Evolutionary conservation across 2,329 filamentous ascomycete species (phyloP), one percentile per base, ranked within the genome.

Genomic region (Coleophoma cylindrospora): DNA sequence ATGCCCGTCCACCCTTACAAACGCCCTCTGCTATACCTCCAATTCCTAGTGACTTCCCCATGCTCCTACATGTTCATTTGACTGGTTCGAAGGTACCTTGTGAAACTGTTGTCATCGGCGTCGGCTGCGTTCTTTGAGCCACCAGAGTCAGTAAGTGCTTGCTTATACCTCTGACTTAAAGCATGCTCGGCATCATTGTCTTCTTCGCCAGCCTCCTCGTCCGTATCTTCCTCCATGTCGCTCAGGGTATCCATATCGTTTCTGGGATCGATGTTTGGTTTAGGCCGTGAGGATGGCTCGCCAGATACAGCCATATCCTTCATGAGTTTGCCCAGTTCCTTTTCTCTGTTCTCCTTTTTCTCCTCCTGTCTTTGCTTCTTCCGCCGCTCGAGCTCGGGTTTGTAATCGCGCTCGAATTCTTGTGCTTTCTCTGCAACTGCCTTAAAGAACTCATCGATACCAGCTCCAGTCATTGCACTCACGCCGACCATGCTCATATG

Each of bases 401-500:
- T 87, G 70, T 99, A 99, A 66, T 97, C 92, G 6, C 81, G 76
- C 63, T 89, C 80, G 62, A 97, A 99, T 66, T 99, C 95, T 47
- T 85, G 78, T 21, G 86, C 83, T 74, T 99, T 99, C 54, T 87
- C 83, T 57, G 87, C 77, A 1, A 99, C 91, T 0, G 92, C 91
- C 40, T 83, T 80, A 66, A 99, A 97, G 70, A 99, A 99, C 21
- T 95, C 90, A 51, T 95, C 87, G 33, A 99, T 82, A 3, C 94
- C 95, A 0, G 88, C 85, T 19, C 94, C 94, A 0, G 92, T 89
- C 81, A 96, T 92, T 8, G 91, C 88, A 58, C 89, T 95, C 12
- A 99, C 95, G 0, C 87, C 91, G 0, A 99, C 92, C 9, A 99
- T 89, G 63, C 83, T 95, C 34, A 99, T 74, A 64, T 97, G 91